phyloP scores from a whole-genome alignment of 352 stramenopile species.

The Phytophthora pluvialis region DNA sequence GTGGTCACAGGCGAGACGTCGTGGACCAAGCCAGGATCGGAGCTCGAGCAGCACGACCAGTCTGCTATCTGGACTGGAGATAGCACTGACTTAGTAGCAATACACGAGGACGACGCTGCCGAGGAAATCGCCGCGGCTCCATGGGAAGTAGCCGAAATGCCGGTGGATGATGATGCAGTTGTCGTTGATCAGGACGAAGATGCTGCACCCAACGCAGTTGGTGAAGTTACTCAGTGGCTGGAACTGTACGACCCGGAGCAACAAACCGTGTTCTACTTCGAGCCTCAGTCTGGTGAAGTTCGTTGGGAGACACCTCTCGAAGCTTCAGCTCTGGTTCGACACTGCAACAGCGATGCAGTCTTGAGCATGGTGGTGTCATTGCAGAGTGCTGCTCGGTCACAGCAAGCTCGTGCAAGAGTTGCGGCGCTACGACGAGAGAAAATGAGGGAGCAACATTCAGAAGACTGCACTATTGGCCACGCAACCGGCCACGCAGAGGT shows the following conservation, averaged over 20 bases:
- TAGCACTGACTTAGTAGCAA: background rate
- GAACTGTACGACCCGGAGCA: slow-evolving; percentile 60
- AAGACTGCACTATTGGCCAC: background rate
- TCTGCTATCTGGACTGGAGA: slow-evolving; percentile 1
- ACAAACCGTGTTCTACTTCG: slow-evolving; percentile 59
- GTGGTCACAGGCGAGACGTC: slow-evolving; percentile 48
- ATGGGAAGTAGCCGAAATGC: slow-evolving; percentile 36
- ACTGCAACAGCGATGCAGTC: slow-evolving; percentile 47
- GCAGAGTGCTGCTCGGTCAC: slow-evolving; percentile 58
- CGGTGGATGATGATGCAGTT: slow-evolving; percentile 25
- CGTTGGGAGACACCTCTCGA: slow-evolving; percentile 44
- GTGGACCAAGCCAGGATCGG: slow-evolving; percentile 40
- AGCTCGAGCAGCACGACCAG: slow-evolving; percentile 14
- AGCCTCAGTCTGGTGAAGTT: slow-evolving; percentile 48
- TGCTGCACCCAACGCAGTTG: background rate
- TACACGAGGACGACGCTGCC: background rate
- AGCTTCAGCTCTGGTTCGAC: slow-evolving; percentile 33
- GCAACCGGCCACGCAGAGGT: background rate
- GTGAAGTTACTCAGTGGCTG: slow-evolving; percentile 44
- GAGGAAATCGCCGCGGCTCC: slow-evolving; percentile 5
- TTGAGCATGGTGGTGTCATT: slow-evolving; percentile 50
- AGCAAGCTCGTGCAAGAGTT: slow-evolving; percentile 50
- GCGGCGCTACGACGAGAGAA: slow-evolving; percentile 38
- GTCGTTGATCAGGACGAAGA: background rate
- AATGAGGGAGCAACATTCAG: slow-evolving; percentile 2